Percentiles rank a stretch among this genome's conserved stretches.
Evolutionary conservation across 441 rosid genomes (phyloP).

Genomic region (Lepidium campestre): DNA sequence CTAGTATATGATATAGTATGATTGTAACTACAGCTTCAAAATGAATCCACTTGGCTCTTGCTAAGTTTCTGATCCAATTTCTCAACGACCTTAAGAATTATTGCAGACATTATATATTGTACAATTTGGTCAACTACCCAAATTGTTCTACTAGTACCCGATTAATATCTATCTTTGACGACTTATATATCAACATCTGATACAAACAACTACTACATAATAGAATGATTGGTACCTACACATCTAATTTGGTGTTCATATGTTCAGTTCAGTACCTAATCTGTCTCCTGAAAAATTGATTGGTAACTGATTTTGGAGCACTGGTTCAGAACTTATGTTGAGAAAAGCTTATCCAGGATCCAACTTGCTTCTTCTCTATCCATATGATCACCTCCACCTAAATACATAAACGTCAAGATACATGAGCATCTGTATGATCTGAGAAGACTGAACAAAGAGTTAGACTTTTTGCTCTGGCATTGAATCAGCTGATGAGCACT

Average conservation of each 20-base stretch:
- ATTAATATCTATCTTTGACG: too few relatives aligned
- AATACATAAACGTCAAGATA: neutral
- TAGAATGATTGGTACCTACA: too few relatives aligned
- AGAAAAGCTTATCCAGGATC: neutral
- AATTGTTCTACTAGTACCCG: neutral
- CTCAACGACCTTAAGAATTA: neutral
- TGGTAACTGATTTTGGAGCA: neutral
- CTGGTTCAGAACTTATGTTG: neutral
- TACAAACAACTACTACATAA: too few relatives aligned
- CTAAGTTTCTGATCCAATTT: neutral
- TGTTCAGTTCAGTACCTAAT: neutral
- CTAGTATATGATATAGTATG: neutral
- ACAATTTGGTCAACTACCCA: neutral
- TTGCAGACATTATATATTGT: neutral
- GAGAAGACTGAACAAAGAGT: neutral
- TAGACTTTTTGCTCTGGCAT: neutral
- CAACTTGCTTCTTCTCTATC: neutral
- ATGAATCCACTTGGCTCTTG: neutral
- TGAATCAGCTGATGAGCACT: neutral
- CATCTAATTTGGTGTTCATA: neutral
- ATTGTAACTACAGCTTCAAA: neutral
- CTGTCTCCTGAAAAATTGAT: neutral
- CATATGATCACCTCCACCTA: neutral
- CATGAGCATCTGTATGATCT: neutral
- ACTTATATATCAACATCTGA: too few relatives aligned